Percentiles rank a stretch among this genome's conserved stretches.
phyloP scores from a whole-genome alignment of 1,139 yeast species.

The Pichia sp. region DNA sequence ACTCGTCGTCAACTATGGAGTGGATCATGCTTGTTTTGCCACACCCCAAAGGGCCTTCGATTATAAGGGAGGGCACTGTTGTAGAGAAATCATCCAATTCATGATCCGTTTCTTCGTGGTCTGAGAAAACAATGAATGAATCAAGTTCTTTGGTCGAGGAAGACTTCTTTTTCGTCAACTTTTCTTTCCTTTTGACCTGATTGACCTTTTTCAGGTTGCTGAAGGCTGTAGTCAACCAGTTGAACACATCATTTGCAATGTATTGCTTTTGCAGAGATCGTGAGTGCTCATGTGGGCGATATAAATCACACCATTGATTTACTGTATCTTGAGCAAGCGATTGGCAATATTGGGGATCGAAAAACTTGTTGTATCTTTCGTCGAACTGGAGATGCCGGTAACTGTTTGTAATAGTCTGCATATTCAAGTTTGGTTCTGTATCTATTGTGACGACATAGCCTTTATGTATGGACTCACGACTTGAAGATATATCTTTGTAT shows the following conservation, averaged over 20 bases:
- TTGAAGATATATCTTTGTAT: neutral
- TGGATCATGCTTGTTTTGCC: conserved; percentile 79
- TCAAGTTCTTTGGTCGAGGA: conserved; percentile 32
- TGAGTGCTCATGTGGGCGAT: conserved; percentile 23
- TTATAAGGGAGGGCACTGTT: conserved; percentile 59
- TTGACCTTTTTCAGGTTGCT: conserved; percentile 36
- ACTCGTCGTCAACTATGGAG: conserved; percentile 55
- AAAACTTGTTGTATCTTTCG: conserved; percentile 19
- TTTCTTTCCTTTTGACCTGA: conserved; percentile 33
- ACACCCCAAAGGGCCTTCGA: conserved; percentile 68
- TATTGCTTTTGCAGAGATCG: conserved; percentile 25
- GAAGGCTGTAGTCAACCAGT: conserved; percentile 53
- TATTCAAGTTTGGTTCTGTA: neutral
- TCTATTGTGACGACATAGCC: conserved; percentile 3
- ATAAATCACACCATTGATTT: conserved; percentile 32
- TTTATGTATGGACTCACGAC: no score
- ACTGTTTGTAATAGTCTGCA: neutral
- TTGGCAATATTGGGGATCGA: conserved; percentile 1
- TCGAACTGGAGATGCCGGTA: conserved; percentile 11
- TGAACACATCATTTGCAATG: conserved; percentile 30
- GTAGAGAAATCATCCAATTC: conserved; percentile 27
- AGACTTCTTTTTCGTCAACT: conserved; percentile 31
- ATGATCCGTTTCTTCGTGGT: conserved; percentile 31
- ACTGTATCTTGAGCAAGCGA: conserved; percentile 2
- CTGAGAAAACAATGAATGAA: conserved; percentile 43